phyloP scores from a whole-genome alignment of 2,329 filamentous ascomycete species.

The Colletotrichum sp. region DNA sequence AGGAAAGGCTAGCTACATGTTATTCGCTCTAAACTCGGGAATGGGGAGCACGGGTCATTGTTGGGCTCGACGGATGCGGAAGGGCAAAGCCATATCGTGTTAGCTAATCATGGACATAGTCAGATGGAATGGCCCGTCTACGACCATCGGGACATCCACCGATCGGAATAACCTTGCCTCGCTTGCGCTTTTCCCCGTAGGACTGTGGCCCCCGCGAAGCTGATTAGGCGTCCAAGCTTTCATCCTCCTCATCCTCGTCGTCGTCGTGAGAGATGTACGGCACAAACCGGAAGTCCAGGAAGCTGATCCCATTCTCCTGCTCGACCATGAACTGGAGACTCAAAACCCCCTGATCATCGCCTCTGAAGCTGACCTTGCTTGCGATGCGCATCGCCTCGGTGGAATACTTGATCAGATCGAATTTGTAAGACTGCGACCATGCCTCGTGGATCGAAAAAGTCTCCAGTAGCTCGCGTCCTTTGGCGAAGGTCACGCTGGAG shows the following conservation, averaged over 20 bases:
- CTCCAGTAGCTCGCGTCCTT: slow-evolving; percentile 72
- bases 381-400: slow-evolving; percentile 92
- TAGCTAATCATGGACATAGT: neutral
- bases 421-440: slow-evolving; percentile 81
- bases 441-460: slow-evolving; percentile 70
- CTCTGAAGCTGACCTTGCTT: slow-evolving; percentile 88
- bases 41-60: neutral
- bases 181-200: neutral
- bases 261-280: slow-evolving; percentile 71
- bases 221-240: neutral
- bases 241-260: slow-evolving; percentile 42
- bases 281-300: slow-evolving; percentile 84
- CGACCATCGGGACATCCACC: neutral
- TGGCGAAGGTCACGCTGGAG: slow-evolving; percentile 71
- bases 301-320: slow-evolving; percentile 74
- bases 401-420: slow-evolving; percentile 83
- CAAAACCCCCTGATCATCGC: slow-evolving; percentile 87
- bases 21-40: slow-evolving; percentile 5
- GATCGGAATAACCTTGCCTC: neutral
- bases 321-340: slow-evolving; percentile 98
- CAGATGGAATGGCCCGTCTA: neutral
- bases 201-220: neutral
- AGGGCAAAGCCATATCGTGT: neutral
- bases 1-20: neutral
- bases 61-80: slow-evolving; percentile 5